Evolutionary conservation across 1,284 basidiomycete species (phyloP), one percentile per base, ranked within the genome.

Genomic region (Ustilago hordei): DNA sequence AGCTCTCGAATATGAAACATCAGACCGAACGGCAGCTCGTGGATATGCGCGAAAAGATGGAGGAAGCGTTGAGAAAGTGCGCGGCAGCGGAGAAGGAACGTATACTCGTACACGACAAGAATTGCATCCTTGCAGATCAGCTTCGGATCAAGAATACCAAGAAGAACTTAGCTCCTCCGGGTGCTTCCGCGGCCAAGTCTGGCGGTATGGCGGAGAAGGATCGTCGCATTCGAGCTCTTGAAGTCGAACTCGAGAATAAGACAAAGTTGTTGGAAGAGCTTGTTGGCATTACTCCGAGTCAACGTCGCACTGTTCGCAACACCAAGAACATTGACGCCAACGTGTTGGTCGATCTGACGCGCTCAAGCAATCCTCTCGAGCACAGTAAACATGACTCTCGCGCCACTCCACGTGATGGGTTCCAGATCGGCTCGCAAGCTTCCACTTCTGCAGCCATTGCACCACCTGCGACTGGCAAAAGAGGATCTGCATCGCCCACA

Each of bases 71-170:
- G 1, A 23, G 19, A 2, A 54, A 53, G 35, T 35, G 35, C 1
- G 54, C 38, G 1, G 55, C 55, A 5, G 67, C 60, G 3, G 60
- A 65, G 7, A 48, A 36, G 6, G 63, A 56, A 38, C 56, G 72
- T 15, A 43, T 31, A 7, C 32, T 45, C 1, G 45, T 56, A 6
- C 64, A 73, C 48, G 39, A 55, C 9, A 73, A 73, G 43, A 68
- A 50, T 43, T 68, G 64, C 50, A 19, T 39, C 23, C 63, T 75
- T 13, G 66, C 66, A 4, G 41, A 53, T 5, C 72, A 74, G 53
- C 55, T 74, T 23, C 47, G 45, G 17, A 58, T n/a, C 54, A 61
- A 48, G 66, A 60, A 17, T 54, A 28, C 53, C 3, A 19, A 43
- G 11, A 35, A 48, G 43, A 45, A 45, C 43, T 45, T 45, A 19